Conservation (phyloP, 2,329 filamentous ascomycete genomes). For the Seiridium cupressi region DNA sequence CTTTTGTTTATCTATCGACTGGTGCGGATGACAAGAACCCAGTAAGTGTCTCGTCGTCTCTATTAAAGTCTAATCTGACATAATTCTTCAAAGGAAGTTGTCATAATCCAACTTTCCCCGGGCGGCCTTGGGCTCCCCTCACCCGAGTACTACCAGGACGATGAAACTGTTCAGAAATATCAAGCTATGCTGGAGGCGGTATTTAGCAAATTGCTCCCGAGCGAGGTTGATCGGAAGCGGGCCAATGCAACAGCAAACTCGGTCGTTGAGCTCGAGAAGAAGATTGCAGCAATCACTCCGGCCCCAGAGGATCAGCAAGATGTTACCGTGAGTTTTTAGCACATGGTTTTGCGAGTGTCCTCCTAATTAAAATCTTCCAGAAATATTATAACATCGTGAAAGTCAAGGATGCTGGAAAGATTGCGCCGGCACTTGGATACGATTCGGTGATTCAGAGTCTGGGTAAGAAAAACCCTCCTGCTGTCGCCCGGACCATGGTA, state of each 20-base stretch:
- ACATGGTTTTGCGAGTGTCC: too few relatives aligned
- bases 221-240: constrained; percentile 15
- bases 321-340: constrained; percentile 44
- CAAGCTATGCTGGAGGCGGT: constrained; percentile 39
- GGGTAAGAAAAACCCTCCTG: neutral
- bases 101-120: constrained; percentile 39
- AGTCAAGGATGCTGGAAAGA: constrained; percentile 50
- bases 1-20: constrained; percentile 33
- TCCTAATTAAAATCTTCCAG: constrained; percentile 17
- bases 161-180: constrained; percentile 51
- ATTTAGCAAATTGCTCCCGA: constrained; percentile 28
- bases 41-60: constrained; percentile 13
- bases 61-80: neutral
- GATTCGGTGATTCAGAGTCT: constrained; percentile 50
- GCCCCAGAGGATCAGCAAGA: constrained; percentile 57
- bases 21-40: constrained; percentile 44
- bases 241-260: constrained; percentile 32
- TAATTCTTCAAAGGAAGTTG: constrained; percentile 22
- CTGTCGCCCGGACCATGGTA: neutral
- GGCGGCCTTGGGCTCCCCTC: constrained; percentile 57
- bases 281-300: constrained; percentile 58
- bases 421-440: constrained; percentile 57
- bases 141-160: constrained; percentile 59
- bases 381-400: constrained; percentile 66
- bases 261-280: constrained; percentile 59